Evolutionary conservation across 2,329 filamentous ascomycete genomes (phyloP).

Genomic region (Passalora sequoiae): DNA sequence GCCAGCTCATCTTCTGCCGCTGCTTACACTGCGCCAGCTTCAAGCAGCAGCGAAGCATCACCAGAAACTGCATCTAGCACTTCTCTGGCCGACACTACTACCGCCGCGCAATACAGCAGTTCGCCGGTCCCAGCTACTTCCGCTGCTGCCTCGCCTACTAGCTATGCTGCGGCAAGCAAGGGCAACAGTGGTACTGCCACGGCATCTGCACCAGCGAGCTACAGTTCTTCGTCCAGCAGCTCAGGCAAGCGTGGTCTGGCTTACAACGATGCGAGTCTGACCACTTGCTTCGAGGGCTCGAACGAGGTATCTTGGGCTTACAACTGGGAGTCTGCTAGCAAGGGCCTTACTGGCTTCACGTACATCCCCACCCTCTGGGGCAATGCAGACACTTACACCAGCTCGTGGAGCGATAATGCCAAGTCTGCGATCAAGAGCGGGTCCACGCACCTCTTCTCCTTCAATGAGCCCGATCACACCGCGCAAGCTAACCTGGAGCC

Average conservation of each 20-base stretch:
- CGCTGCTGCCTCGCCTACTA: constrained; percentile 5
- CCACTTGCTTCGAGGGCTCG: constrained; percentile 46
- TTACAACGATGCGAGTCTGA: constrained; percentile 58
- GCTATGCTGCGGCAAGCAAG: constrained; percentile 7
- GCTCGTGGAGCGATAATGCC: constrained; percentile 50
- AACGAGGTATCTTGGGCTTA: constrained; percentile 56
- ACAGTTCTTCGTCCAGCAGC: constrained; percentile 17
- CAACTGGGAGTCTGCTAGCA: constrained; percentile 59
- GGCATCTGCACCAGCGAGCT: constrained; percentile 19
- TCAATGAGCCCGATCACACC: constrained; percentile 66
- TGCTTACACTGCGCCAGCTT: constrained; percentile 16
- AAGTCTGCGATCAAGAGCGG: constrained; percentile 51
- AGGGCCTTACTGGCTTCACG: constrained; percentile 43
- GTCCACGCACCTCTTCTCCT: constrained; percentile 56
- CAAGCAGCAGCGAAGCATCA: constrained; percentile 11
- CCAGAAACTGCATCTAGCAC: neutral
- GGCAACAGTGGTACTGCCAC: constrained; percentile 13
- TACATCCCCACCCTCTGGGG: constrained; percentile 63
- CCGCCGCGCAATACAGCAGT: constrained; percentile 5
- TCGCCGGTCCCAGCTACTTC: constrained; percentile 6
- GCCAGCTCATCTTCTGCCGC: constrained; percentile 15
- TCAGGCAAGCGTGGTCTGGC: constrained; percentile 60
- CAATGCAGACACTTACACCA: constrained; percentile 40
- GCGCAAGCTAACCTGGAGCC: constrained; percentile 56
- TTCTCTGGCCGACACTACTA: constrained; percentile 9